phyloP scores from a whole-genome alignment of 2,329 filamentous ascomycete genomes.

The Aspergillus phoenicis region DNA sequence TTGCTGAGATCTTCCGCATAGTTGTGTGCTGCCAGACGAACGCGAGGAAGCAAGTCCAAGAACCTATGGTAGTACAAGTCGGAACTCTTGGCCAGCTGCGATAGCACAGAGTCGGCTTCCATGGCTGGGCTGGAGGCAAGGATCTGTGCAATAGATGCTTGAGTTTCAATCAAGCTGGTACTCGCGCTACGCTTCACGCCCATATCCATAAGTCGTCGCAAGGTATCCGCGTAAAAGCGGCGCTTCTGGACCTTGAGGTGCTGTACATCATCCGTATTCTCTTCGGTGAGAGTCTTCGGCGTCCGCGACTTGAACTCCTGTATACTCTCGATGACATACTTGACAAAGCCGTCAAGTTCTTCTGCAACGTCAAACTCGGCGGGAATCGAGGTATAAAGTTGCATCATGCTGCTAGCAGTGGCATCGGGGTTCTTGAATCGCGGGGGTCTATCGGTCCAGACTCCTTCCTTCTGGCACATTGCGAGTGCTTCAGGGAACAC shows the following conservation, averaged over 20 bases:
- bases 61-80: constrained; percentile 79
- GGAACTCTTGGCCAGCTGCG: constrained; percentile 44
- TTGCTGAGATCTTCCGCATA: constrained; percentile 84
- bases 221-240: constrained; percentile 83
- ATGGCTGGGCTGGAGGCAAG: constrained; percentile 60
- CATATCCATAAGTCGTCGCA: constrained; percentile 84
- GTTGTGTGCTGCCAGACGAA: constrained; percentile 67
- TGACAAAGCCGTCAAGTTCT: constrained; percentile 69
- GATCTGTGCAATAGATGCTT: constrained; percentile 70
- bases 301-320: constrained; percentile 80
- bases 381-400: constrained; percentile 58
- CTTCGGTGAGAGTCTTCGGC: constrained; percentile 76
- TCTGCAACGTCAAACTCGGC: constrained; percentile 59
- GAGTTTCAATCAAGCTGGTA: constrained; percentile 70
- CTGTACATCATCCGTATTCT: constrained; percentile 81
- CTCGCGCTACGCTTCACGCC: constrained; percentile 83
- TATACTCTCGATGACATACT: constrained; percentile 68
- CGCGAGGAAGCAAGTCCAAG: constrained; percentile 70
- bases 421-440: constrained; percentile 71
- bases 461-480: constrained; percentile 32
- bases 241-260: constrained; percentile 90
- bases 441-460: constrained; percentile 54
- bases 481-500: constrained; percentile 35
- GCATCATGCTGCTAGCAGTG: constrained; percentile 74
- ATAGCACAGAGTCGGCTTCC: constrained; percentile 26